Conservation (phyloP, 1,284 basidiomycete species). For the Fomitopsis schrenkii region DNA sequence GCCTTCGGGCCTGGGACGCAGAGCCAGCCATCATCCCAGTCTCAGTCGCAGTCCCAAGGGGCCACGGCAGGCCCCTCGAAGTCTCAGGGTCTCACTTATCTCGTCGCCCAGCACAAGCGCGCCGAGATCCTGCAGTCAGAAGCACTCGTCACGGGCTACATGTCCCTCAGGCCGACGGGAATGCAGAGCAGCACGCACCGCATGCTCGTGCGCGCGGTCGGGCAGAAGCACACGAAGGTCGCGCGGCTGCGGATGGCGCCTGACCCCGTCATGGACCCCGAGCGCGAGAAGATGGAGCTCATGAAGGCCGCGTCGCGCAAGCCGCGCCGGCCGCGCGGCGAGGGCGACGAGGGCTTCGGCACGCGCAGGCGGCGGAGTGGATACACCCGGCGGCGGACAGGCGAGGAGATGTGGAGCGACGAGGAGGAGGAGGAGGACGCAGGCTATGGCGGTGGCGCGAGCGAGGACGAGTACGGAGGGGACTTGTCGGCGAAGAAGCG, state of each 20-base stretch:
- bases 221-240: constrained; percentile 79
- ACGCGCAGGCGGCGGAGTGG: constrained; percentile 33
- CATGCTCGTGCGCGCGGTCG: constrained; percentile 83
- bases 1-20: constrained; percentile 41
- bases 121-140: constrained; percentile 84
- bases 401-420: constrained; percentile 40
- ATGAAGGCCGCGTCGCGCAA: constrained; percentile 62
- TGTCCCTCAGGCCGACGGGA: constrained; percentile 82
- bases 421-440: constrained; percentile 41
- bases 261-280: constrained; percentile 69
- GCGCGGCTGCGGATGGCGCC: constrained; percentile 73
- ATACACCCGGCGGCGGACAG: constrained; percentile 30
- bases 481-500: constrained; percentile 27
- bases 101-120: constrained; percentile 87
- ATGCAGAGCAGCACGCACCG: constrained; percentile 90
- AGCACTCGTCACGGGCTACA: constrained; percentile 76
- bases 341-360: constrained; percentile 43
- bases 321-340: constrained; percentile 47
- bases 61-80: constrained; percentile 27
- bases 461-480: constrained; percentile 45
- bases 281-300: constrained; percentile 67
- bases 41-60: constrained; percentile 23
- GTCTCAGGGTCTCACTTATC: constrained; percentile 77
- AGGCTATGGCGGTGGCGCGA: constrained; percentile 46
- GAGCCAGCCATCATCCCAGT: constrained; percentile 26